Conservation (phyloP, 2,329 filamentous ascomycete genomes). For the Metarhizium robertsii region DNA sequence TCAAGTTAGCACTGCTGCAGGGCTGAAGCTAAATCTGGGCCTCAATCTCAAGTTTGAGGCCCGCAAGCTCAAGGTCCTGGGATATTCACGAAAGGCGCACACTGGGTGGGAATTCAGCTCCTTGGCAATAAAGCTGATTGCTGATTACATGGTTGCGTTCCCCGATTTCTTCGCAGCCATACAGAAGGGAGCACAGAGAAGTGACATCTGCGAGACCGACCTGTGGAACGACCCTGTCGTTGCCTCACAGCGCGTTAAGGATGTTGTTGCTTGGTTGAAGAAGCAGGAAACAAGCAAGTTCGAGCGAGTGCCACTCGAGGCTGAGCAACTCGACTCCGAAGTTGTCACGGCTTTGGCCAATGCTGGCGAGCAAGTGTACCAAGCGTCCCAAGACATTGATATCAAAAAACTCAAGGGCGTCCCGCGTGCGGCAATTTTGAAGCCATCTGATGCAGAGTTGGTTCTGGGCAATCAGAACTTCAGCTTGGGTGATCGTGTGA, state of each 20-base stretch:
- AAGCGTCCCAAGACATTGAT: conserved; percentile 41
- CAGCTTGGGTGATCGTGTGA: conserved; percentile 76
- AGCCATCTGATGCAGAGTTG: conserved; percentile 93
- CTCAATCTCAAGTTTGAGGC: conserved; percentile 96
- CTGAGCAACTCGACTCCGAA: conserved; percentile 89
- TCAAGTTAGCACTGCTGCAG: conserved; percentile 68
- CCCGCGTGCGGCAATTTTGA: conserved; percentile 78
- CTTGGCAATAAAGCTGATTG: conserved; percentile 70
- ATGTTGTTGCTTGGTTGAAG: conserved; percentile 91
- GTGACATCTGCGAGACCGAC: conserved; percentile 74
- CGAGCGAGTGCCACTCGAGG: conserved; percentile 90
- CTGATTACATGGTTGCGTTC: conserved; percentile 86
- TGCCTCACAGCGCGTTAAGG: conserved; percentile 76
- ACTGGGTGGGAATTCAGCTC: conserved; percentile 94
- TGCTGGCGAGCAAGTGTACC: conserved; percentile 56
- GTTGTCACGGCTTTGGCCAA: conserved; percentile 73
- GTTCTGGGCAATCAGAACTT: conserved; percentile 80
- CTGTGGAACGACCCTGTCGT: conserved; percentile 67
- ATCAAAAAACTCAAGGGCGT: conserved; percentile 69
- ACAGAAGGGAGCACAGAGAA: conserved; percentile 74
- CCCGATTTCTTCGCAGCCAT: conserved; percentile 92
- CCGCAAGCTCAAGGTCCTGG: conserved; percentile 89
- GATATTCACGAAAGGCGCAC: conserved; percentile 79
- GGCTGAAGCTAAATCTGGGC: conserved; percentile 78
- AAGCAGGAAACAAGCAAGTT: conserved; percentile 83